Percentiles rank a stretch among this genome's conserved stretches.
Conservation (phyloP, 176 grass and related monocot species). For the Avena insularis region DNA sequence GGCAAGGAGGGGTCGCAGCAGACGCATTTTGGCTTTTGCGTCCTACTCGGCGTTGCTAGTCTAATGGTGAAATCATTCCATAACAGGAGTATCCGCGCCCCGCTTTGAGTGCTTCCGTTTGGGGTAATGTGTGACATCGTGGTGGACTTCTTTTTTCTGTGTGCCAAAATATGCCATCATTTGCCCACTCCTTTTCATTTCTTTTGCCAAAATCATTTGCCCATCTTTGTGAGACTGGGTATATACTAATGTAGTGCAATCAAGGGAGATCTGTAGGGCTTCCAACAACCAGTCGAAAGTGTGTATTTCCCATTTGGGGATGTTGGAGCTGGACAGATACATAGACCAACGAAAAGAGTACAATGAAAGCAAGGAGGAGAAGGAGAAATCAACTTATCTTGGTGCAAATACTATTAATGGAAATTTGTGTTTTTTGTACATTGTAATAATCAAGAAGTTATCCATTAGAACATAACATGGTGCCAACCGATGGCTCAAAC, state of each 20-base stretch:
- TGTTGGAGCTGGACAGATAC: not conserved
- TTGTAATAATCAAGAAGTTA: not conserved
- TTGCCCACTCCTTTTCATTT: not conserved
- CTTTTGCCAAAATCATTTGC: not conserved
- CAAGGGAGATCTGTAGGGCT: not conserved
- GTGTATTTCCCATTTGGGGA: not conserved
- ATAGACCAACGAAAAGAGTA: not conserved
- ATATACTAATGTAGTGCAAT: not conserved
- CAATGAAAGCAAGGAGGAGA: not conserved
- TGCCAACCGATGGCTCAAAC: too few species aligned
- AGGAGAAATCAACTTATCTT: not conserved
- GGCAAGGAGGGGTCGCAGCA: not conserved
- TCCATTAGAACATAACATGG: too few species aligned
- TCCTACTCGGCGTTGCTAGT: not conserved
- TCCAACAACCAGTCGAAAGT: not conserved
- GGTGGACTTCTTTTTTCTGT: not conserved
- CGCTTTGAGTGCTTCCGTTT: slow-evolving; percentile 1
- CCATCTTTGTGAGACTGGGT: not conserved
- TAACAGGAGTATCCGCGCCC: slow-evolving; percentile 30
- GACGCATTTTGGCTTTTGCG: not conserved
- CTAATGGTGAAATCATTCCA: slow-evolving; percentile 16
- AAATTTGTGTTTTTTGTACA: too few species aligned
- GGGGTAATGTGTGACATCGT: not conserved
- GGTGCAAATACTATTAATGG: not conserved
- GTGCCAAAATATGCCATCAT: slow-evolving; percentile 1